Evolutionary conservation across 345 rosid genomes (phyloP), one percentile per base, ranked within the genome.

Genomic region (Barbarea vulgaris): DNA sequence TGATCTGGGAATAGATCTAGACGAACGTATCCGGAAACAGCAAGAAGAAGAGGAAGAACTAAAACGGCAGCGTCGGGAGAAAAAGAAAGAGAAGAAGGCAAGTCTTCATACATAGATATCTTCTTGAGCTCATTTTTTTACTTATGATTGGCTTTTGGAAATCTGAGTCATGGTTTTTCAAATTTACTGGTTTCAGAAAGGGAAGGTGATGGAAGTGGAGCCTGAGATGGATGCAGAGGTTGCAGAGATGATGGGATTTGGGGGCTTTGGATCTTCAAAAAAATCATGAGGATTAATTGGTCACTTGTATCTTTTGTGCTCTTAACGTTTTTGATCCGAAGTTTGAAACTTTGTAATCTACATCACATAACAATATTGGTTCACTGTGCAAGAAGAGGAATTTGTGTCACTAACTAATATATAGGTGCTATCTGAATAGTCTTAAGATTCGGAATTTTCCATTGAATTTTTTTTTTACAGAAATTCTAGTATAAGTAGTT

Each of bases 211-310:
- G 7, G 97, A 89, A 42, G 96, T 90, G 73, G 99, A 89, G 77
- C 83, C 85, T 9, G 97, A 95, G 66, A 81, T 85, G 34, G 97
- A 92, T 82, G 93, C 99, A 0, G 99, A 95, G 46, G 89, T 94
- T 76, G 98, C 98, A 48, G 93, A 93, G 62, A 72, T 90, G 91
- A 91, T 94, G 98, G 98, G 98, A 63, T 94, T 94, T 24, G 97
- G 97, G 2, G 96, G 98, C 53, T 94, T 94, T 72, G 82, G 96
- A 42, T 86, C 97, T 28, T 88, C 96, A 2, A 90, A 94, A 77
- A 87, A 89, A 30, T 68, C 77, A 64, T 91, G 81, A 84, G 5
- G 47, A 25, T 12, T 42, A 10, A 9, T 39, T 54, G 3, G 6
- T 24, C 80, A 53, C 61, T 22, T 53, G 53, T 42, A n/a, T 71